Evolutionary conservation across 345 rosid species (phyloP), one percentile per base, ranked within the genome.

Genomic region (Gossypium rotundifolium): DNA sequence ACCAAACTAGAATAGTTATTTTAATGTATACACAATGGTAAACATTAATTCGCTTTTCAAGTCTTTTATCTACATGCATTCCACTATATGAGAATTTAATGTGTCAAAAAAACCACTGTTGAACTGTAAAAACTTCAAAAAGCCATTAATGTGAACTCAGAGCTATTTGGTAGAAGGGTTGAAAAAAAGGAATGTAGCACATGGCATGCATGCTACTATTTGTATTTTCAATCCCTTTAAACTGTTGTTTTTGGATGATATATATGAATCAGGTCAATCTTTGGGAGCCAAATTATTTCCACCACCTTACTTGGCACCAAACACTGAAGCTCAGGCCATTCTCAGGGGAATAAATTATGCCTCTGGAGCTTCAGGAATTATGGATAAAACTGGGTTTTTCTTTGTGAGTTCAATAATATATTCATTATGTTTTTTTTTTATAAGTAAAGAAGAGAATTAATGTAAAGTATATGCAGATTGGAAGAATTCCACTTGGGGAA

Each of bases 311-410:
- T 75, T 86, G 25, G 79, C 85, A 54, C 87, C 90, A 42, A 79
- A 83, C 71, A 64, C 71, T 27, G 79, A 65, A 25, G 71, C 73
- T 20, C 79, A 80, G 55, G 71, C 84, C n/a, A 58, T 82, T 27
- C 66, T 58, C 13, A 52, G 52, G 14, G 92, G 90, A 73, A 78
- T 83, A 25, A 88, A 86, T 60, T 85, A 84, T 77, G 92, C 90
- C 61, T 88, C 90, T 22, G 88, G 92, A 17, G 83, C 88, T 27
- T 80, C 83, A 38, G 92, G 92, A 57, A 80, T 88, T 72, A 74
- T 88, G 76, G 88, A 88, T 18, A 83, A 83, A 72, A 85, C 88
- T 2, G 87, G 87, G 49, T 74, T 74, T 60, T 76, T 88, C 1
- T 83, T 86, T 17, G 87, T 89, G 74, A 88, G 85, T 73, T 25